phyloP scores from a whole-genome alignment of 371 early-diverging fungal species.

The Mucor velutinosus region DNA sequence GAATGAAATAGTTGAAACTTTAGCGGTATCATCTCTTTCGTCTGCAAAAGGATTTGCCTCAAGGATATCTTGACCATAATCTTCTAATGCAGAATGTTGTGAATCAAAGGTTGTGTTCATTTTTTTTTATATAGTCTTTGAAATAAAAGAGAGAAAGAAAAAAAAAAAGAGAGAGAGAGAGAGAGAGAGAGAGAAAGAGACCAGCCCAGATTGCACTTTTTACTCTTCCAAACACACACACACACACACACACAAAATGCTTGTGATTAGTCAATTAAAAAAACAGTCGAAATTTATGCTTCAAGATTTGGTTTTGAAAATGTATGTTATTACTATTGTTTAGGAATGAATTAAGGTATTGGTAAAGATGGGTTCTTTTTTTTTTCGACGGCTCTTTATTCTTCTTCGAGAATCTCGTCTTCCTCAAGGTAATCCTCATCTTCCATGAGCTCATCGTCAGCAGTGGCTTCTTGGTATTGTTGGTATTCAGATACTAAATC shows the following conservation, averaged over 20 bases:
- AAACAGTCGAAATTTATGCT: neutral
- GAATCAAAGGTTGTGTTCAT: constrained; percentile 24
- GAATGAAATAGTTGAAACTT: constrained; percentile 9
- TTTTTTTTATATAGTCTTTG: neutral
- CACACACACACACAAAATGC: neutral
- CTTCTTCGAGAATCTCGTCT: constrained; percentile 44
- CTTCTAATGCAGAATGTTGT: constrained; percentile 9
- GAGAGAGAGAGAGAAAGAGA: neutral
- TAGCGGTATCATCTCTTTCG: neutral
- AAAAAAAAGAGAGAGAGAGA: constrained; percentile 2
- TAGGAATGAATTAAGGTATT: neutral
- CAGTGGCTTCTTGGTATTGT: constrained; percentile 96
- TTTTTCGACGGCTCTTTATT: constrained; percentile 12
- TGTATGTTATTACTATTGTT: neutral
- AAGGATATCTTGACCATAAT: constrained; percentile 21
- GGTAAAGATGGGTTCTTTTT: neutral
- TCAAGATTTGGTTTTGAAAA: neutral
- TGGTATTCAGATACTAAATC: constrained; percentile 98
- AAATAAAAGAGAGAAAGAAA: neutral
- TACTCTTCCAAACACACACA: neutral
- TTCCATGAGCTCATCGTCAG: constrained; percentile 74
- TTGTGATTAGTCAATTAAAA: neutral
- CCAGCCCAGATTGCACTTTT: neutral
- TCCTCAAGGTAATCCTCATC: constrained; percentile 59
- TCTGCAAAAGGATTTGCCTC: constrained; percentile 51